These are phyloP conservation scores for Phytophthora melonis DNA, from an alignment of 352 stramenopile genomes.

Conservation along the genomic window DNA sequence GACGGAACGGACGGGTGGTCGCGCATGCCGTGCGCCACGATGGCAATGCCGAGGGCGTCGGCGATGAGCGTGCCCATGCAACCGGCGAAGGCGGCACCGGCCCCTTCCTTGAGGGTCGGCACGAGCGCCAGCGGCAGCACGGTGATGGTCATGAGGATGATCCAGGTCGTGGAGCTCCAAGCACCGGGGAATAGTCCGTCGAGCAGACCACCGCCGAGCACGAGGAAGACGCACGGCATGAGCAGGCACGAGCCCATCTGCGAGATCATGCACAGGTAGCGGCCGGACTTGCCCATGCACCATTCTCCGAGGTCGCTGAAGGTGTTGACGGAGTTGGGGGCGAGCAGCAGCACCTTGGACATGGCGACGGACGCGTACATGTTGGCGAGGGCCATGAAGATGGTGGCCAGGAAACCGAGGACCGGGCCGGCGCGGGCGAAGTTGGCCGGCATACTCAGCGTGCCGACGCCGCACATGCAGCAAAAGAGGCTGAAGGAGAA, in stretches of 20 bases:
- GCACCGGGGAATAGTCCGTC: slow-evolving; percentile 59
- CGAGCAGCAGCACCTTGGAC: slow-evolving; percentile 67
- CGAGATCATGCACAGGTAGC: slow-evolving; percentile 59
- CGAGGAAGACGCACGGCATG: slow-evolving; percentile 69
- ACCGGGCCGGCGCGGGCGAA: slow-evolving; percentile 62
- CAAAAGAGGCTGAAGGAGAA: slow-evolving; percentile 70
- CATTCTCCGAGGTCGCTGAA: slow-evolving; percentile 64
- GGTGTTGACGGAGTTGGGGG: slow-evolving; percentile 63
- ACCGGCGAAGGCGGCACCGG: slow-evolving; percentile 59
- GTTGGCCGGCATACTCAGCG: slow-evolving; percentile 74
- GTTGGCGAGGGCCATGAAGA: slow-evolving; percentile 75
- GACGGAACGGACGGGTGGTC: slow-evolving; percentile 52
- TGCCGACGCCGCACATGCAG: slow-evolving; percentile 73
- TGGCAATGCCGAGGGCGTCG: slow-evolving; percentile 31
- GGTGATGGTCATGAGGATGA: slow-evolving; percentile 67
- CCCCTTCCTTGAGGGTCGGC: slow-evolving; percentile 72
- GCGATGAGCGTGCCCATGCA: slow-evolving; percentile 59
- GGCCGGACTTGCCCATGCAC: slow-evolving; percentile 51
- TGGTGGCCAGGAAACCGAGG: slow-evolving; percentile 46
- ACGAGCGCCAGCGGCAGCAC: slow-evolving; percentile 60
- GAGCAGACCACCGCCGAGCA: slow-evolving; percentile 69
- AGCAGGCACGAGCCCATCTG: slow-evolving; percentile 68
- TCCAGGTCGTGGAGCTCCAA: slow-evolving; percentile 64
- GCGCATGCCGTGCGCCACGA: slow-evolving; percentile 36
- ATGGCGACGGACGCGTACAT: slow-evolving; percentile 65